Evolutionary conservation across 2,329 filamentous ascomycete genomes (phyloP).

Genomic region (Phyllosticta paracitricarpa): DNA sequence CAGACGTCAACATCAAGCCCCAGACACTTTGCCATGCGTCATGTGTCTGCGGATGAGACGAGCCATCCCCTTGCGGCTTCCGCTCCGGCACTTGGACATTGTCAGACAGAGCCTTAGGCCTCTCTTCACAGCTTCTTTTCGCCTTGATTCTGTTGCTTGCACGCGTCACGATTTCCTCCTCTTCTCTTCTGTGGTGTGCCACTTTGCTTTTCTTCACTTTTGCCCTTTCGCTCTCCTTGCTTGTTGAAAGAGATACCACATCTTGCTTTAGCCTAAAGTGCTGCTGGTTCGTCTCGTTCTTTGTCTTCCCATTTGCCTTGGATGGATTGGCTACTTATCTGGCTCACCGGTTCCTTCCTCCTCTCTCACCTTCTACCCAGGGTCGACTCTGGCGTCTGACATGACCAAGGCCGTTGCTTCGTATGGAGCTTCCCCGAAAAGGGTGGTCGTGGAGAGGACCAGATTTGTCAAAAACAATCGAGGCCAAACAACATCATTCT

Average conservation of each 20-base stretch:
- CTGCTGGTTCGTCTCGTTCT: background rate
- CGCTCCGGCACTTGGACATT: background rate
- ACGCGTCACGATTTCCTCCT: background rate
- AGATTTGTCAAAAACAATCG: no score
- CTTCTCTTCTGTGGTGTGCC: background rate
- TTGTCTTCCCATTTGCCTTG: background rate
- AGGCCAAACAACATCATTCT: no score
- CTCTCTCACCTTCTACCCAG: no score
- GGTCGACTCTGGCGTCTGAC: no score
- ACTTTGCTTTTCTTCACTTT: background rate
- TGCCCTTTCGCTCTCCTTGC: background rate
- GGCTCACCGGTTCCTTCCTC: no score
- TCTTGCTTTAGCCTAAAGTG: background rate
- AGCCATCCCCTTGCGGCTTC: background rate
- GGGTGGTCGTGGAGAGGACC: no score
- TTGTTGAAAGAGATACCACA: background rate
- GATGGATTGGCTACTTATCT: no score
- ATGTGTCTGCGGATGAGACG: background rate
- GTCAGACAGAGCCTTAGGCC: background rate
- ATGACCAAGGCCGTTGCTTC: no score
- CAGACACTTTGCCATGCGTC: background rate
- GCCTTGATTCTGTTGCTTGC: background rate
- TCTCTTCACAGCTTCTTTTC: background rate
- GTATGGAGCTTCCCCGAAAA: no score
- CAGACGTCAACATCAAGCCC: background rate